phyloP scores from a whole-genome alignment of 2,329 filamentous ascomycete genomes.

The Ceratocystiopsis sp. region DNA sequence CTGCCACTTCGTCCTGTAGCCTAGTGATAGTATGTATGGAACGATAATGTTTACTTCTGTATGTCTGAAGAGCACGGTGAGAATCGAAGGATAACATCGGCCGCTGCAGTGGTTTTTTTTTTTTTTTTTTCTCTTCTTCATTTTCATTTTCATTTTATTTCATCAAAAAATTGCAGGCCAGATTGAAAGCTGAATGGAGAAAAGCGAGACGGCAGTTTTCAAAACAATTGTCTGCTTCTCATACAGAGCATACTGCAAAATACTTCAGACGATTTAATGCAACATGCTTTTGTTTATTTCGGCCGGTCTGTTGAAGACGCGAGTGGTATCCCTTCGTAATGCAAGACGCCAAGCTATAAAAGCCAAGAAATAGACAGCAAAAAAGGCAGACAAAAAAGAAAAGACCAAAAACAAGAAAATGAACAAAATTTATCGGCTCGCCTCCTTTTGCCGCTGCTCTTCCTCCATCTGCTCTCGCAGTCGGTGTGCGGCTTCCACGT shows the following conservation, averaged over 20 bases:
- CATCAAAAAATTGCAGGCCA: too few species aligned
- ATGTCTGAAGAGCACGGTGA: too few species aligned
- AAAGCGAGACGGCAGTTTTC: background rate
- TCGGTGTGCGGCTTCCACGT: conserved; percentile 50
- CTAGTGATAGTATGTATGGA: too few species aligned
- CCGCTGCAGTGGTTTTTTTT: too few species aligned
- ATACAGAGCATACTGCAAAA: background rate
- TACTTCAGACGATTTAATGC: too few species aligned
- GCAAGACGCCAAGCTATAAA: background rate
- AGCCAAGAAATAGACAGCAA: background rate
- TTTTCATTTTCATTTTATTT: too few species aligned
- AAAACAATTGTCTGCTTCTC: background rate
- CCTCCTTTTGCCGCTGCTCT: conserved; percentile 34
- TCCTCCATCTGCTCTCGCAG: conserved; percentile 45
- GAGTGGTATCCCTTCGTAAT: background rate
- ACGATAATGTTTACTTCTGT: too few species aligned
- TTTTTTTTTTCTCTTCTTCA: too few species aligned
- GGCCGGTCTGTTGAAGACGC: conserved; percentile 3
- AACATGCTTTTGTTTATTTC: too few species aligned
- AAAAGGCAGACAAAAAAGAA: background rate
- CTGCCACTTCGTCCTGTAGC: too few species aligned
- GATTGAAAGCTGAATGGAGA: background rate
- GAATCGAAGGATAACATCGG: too few species aligned
- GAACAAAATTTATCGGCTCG: conserved; percentile 2
- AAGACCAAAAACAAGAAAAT: background rate